Conservation (phyloP, 768 basidiomycete genomes). For the Psilocybe subaeruginosa region DNA sequence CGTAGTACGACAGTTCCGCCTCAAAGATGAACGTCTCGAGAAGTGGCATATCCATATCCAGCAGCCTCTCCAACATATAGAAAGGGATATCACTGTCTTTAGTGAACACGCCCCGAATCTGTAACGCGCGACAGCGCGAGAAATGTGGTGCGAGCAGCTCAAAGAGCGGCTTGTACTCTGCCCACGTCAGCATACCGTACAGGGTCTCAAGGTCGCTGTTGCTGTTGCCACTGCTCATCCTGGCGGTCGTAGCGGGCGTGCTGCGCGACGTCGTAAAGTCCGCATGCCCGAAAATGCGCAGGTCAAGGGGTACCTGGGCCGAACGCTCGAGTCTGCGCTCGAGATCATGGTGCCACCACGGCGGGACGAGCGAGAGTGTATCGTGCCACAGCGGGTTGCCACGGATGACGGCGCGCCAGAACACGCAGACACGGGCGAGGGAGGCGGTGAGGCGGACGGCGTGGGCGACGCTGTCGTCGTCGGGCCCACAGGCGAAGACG, state of each 20-base stretch:
- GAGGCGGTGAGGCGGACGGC: not conserved
- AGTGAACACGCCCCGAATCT: not conserved
- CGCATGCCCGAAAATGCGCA: not conserved
- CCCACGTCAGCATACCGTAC: not conserved
- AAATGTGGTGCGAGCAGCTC: constrained; percentile 5
- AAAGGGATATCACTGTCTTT: not conserved
- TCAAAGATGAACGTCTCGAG: constrained; percentile 14
- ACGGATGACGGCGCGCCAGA: constrained; percentile 11
- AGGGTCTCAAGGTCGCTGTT: not conserved
- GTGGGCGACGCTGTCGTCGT: not conserved
- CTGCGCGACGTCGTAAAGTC: not conserved
- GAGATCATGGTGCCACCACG: not conserved
- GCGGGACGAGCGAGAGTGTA: not conserved
- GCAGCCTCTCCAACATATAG: not conserved
- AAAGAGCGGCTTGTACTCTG: not conserved
- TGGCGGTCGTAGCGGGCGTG: not conserved
- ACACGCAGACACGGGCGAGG: constrained; percentile 7
- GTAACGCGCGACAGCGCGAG: constrained; percentile 11
- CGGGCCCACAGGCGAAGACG: not conserved
- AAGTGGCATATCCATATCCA: constrained; percentile 6
- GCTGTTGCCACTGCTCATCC: not conserved
- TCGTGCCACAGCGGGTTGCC: constrained; percentile 14
- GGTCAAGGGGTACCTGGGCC: not conserved
- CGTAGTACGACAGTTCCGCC: not conserved
- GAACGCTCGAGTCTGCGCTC: not conserved